phyloP scores from a whole-genome alignment of 345 rosid genomes.

The Streptanthus diversifolius region DNA sequence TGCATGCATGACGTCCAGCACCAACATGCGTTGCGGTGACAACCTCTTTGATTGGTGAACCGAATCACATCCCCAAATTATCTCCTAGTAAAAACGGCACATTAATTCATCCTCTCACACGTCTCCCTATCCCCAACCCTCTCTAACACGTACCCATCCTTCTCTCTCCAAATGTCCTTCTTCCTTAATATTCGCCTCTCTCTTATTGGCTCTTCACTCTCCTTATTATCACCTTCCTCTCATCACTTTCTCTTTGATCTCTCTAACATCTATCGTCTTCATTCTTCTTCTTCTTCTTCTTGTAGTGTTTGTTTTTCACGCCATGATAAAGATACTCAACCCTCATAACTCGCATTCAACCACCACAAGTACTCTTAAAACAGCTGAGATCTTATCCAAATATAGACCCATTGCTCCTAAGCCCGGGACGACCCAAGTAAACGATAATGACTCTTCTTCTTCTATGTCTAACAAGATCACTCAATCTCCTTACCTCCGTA shows the following conservation, averaged over 20 bases:
- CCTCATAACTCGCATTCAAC: conserved; percentile 38
- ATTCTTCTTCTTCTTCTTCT: not conserved
- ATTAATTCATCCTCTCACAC: conserved; percentile 47
- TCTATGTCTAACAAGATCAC: conserved; percentile 60
- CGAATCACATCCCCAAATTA: conserved; percentile 25
- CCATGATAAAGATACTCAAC: conserved; percentile 65
- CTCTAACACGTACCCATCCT: conserved; percentile 76
- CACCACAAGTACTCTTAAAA: conserved; percentile 52
- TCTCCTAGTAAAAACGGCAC: conserved; percentile 32
- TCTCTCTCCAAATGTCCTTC: conserved; percentile 48
- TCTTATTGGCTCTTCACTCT: conserved; percentile 46
- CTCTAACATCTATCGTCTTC: conserved; percentile 37
- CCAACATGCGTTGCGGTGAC: conserved; percentile 57
- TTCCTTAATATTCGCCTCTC: conserved; percentile 38
- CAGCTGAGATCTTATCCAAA: conserved; percentile 91
- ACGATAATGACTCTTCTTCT: conserved; percentile 39
- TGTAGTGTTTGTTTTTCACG: not conserved
- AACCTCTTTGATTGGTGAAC: conserved; percentile 40
- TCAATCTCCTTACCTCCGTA: conserved; percentile 75
- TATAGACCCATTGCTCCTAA: conserved; percentile 94
- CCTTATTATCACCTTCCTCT: conserved; percentile 35
- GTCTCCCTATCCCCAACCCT: conserved; percentile 42
- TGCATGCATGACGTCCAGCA: conserved; percentile 68
- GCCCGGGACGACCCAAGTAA: conserved; percentile 44
- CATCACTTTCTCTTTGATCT: not conserved